Evolutionary conservation across 345 rosid species (phyloP).

Genomic region (Durio zibethinus): DNA sequence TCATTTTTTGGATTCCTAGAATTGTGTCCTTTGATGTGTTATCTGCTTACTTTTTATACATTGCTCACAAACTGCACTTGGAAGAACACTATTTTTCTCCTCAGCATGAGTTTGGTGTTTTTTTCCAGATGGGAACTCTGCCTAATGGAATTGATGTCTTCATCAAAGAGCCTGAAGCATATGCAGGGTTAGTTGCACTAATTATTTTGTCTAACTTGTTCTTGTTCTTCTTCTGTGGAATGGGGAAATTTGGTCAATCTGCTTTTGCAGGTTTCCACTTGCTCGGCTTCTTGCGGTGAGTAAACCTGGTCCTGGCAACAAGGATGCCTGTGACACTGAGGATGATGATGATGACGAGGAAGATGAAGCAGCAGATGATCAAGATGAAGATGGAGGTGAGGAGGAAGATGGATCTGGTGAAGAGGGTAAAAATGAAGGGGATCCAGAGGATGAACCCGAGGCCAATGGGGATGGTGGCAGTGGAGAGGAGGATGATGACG

Average conservation of each 20-base stretch:
- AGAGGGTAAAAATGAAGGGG: constrained; percentile 36
- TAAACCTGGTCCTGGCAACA: constrained; percentile 40
- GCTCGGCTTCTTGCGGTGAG: constrained; percentile 30
- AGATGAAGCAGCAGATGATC: constrained; percentile 32
- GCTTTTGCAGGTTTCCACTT: constrained; percentile 43
- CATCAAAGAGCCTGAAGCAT: constrained; percentile 23
- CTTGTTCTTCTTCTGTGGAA: constrained; percentile 1
- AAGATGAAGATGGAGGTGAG: constrained; percentile 43
- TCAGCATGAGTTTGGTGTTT: constrained; percentile 13
- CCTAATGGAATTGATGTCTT: constrained; percentile 25
- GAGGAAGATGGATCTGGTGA: constrained; percentile 39
- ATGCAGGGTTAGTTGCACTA: constrained; percentile 31
- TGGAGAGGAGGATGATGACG: constrained; percentile 49
- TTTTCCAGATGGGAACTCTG: constrained; percentile 35
- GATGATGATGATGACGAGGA: constrained; percentile 49
- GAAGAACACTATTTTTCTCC: neutral
- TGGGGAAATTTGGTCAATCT: neutral
- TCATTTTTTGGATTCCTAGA: neutral
- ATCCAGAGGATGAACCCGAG: constrained; percentile 45
- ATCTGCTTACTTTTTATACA: neutral
- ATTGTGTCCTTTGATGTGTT: neutral
- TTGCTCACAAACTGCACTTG: neutral
- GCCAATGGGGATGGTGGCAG: constrained; percentile 41
- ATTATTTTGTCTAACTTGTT: constrained; percentile 9
- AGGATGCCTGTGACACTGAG: constrained; percentile 49